Base-by-base conservation (phyloP, 2,329 filamentous ascomycete species). In the Aspergillus sojae region DNA sequence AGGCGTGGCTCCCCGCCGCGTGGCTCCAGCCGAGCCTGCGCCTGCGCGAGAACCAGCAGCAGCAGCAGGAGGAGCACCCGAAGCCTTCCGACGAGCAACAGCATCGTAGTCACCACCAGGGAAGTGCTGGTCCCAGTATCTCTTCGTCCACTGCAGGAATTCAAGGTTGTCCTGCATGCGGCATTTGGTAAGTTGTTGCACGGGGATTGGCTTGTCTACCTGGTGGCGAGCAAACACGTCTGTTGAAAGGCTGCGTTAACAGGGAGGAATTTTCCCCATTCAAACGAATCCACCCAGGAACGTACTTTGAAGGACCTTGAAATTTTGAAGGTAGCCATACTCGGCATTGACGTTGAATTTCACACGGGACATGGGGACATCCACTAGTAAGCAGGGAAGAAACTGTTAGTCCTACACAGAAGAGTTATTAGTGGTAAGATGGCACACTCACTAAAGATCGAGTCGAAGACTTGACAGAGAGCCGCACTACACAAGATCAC, bases 151-250 rank as follows among this genome's bases (percentile, higher is more conserved):
- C 82, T 99, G 95, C 65, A 99, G 85, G 79, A 99, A 99, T 77
- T 98, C 95, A 72, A 99, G 91, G 83, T 99, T 99, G 81, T 99
- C 95, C 86, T 99, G 95, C 94, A 99, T 99, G 85, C 97, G 97
- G 86, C 95, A 99, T 81, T 98, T 99, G 73, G 95, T 88, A 64
- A 99, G 89, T 63, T 86, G 84, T 79, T 97, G 89, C 77, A 98
- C 93, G 64, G 93, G 93, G 72, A 99, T 89, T 32, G 91, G 90
- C 78, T 93, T 93, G 73, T 98, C 94, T 82, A 99, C 86, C 68
- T 89, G 84, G 81, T 98, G 94, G 79, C 91, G 91, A 66, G 89
- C 85, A 77, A 98, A 98, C 68, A 87, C 85, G 79, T 93, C 94
- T 79, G 62, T 52, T 57, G 43, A 2, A 59, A 59, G 62, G 36